Evolutionary conservation across 805 yeast genomes (phyloP).

Genomic region (Yarrowia sp.): DNA sequence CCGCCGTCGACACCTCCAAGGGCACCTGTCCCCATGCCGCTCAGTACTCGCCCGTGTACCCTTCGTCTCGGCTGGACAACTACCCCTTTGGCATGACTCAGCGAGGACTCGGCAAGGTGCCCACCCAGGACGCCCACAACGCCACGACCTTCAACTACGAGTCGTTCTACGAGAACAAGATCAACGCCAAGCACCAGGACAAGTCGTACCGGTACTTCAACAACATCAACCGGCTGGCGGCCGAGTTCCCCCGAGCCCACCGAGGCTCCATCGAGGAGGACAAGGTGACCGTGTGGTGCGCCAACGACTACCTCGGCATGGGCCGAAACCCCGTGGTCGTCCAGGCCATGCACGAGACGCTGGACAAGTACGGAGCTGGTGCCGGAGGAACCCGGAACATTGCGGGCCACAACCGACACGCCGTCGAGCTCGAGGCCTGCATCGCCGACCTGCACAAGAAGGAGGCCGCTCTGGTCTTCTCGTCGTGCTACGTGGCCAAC

Average conservation of each 20-base stretch:
- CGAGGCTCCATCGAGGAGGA: conserved; percentile 68
- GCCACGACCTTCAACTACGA: conserved; percentile 66
- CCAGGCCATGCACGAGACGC: conserved; percentile 75
- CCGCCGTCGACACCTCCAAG: conserved; percentile 45
- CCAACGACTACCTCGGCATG: conserved; percentile 97
- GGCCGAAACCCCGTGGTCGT: conserved; percentile 79
- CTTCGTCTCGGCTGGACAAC: conserved; percentile 37
- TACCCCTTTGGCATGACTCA: conserved; percentile 38
- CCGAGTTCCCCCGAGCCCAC: conserved; percentile 93
- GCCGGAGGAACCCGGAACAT: conserved; percentile 99
- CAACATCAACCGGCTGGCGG: conserved; percentile 94
- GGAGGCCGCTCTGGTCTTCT: conserved; percentile 92
- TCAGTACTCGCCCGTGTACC: conserved; percentile 39
- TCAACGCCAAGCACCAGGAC: conserved; percentile 78
- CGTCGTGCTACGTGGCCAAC: conserved; percentile 96
- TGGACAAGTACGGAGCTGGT: conserved; percentile 94
- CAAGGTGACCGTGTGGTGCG: conserved; percentile 98
- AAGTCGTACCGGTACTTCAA: conserved; percentile 95
- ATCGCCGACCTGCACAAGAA: conserved; percentile 91
- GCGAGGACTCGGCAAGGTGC: conserved; percentile 34
- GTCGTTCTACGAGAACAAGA: conserved; percentile 69
- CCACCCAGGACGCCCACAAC: conserved; percentile 40
- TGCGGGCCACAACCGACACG: conserved; percentile 94
- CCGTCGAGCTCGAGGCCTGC: conserved; percentile 85
- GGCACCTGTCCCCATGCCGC: conserved; percentile 41